Evolutionary conservation across 129 eudicot genomes (phyloP).

Genomic region (Saposhnikovia divaricata): DNA sequence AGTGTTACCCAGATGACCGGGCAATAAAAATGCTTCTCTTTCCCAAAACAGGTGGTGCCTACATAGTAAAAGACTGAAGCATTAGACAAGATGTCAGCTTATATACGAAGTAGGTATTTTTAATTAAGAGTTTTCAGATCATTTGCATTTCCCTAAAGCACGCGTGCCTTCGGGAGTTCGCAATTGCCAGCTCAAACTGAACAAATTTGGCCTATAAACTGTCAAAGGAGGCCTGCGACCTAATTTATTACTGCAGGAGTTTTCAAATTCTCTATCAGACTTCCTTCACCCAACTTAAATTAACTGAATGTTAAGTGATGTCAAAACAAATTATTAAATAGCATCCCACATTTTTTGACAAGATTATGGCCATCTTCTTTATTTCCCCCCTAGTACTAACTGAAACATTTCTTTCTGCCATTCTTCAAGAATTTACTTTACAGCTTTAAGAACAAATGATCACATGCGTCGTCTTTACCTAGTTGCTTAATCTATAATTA

Average conservation of each 20-base stretch:
- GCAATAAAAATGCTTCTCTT: conserved; percentile 77
- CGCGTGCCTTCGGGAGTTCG: background rate
- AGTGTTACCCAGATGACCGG: conserved; percentile 75
- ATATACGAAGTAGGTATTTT: background rate
- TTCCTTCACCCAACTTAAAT: background rate
- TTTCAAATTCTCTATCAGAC: background rate
- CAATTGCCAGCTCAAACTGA: background rate
- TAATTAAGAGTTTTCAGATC: background rate
- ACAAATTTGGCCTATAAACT: background rate
- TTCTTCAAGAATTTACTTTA: background rate
- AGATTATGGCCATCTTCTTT: background rate
- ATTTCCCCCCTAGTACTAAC: background rate
- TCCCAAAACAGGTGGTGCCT: conserved; percentile 97
- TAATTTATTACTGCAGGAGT: background rate
- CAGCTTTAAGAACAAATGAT: background rate
- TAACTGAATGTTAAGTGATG: background rate
- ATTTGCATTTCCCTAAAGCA: conserved; percentile 3
- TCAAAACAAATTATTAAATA: background rate
- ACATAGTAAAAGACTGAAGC: conserved; percentile 11
- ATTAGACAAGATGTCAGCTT: conserved; percentile 3
- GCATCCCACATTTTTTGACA: background rate
- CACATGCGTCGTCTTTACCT: background rate
- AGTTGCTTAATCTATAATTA: background rate
- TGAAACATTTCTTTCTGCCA: background rate
- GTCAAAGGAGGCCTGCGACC: background rate